phyloP scores from a whole-genome alignment of 495 filamentous ascomycete genomes.

The Penicillium paradoxum region DNA sequence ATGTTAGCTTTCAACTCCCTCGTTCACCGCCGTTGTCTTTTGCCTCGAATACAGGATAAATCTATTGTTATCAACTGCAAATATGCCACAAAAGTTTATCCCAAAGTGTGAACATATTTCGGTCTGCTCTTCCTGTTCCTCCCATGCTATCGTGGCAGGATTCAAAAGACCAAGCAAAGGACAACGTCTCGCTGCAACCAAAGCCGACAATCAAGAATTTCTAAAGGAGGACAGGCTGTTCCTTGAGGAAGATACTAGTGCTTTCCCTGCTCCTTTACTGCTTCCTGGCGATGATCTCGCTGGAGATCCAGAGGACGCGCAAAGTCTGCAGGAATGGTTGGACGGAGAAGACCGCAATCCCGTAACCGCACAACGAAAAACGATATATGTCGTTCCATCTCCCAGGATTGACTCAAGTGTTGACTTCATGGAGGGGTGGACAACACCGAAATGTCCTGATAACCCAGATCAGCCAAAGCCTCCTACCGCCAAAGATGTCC shows the following conservation, averaged over 20 bases:
- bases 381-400: constrained; percentile 49
- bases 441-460: background rate
- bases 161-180: constrained; percentile 6
- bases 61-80: too few relatives aligned
- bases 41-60: too few relatives aligned
- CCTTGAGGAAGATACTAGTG: background rate
- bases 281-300: constrained; percentile 58
- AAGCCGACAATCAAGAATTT: background rate
- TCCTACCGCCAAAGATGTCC: constrained; percentile 32
- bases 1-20: background rate
- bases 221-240: background rate
- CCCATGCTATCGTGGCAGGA: constrained; percentile 4
- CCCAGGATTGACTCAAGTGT: constrained; percentile 35
- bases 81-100: background rate
- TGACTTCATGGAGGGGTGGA: constrained; percentile 24
- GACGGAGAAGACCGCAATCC: constrained; percentile 48
- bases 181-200: constrained; percentile 12
- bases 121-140: constrained; percentile 5
- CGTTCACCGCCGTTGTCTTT: too few relatives aligned
- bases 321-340: constrained; percentile 54
- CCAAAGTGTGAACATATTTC: constrained; percentile 5
- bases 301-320: constrained; percentile 49
- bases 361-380: constrained; percentile 41
- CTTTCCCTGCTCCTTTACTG: constrained; percentile 57
- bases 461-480: background rate